Evolutionary conservation across 1,284 basidiomycete genomes (phyloP), one percentile per base, ranked within the genome.

Genomic region (Fomes fomentarius): DNA sequence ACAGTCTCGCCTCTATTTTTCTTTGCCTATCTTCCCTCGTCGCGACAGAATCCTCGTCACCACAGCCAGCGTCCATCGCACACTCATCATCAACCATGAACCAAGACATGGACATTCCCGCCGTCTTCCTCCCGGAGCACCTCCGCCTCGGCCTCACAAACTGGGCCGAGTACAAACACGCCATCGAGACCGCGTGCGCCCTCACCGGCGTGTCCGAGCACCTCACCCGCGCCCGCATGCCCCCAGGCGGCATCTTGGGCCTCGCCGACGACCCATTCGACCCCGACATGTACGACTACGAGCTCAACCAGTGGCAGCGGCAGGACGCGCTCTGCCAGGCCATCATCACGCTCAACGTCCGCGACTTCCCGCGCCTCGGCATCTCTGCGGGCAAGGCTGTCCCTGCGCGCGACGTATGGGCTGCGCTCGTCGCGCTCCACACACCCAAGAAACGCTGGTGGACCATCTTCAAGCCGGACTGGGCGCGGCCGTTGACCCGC

Each of bases 131-230:
- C 28, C 28, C 28, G 7, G 28, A 30, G 28, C 35, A 15, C 15
- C 35, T 37, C 15, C 57, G 43, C 5, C 54, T 59, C n/a, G 54
- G 57, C 11, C 10, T 44, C 2, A 8, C 39, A 15, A 53, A 53
- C 38, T 59, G 51, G 58, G 40, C 26, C 25, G 58, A 56, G 45
- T 60, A 53, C 42, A 53, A 54, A 41, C 47, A 51, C 14, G 54
- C 51, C n/a, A 39, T 60, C 35, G 51, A 60, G 41, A 54, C 54
- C 9, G 15, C 50, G 28, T 40, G 53, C 19, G 33, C 26, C 24
- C 15, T 51, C 11, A 40, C 28, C 28, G 43, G 30, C 43, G 30
- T 33, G 12, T 22, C 15, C 15, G 30, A 17, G 19, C 17, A 45
- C 21, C 43, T 33, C 39, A 3, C 3, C 9, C 37, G 1, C 39